Percentiles rank a stretch among this genome's conserved stretches.
Evolutionary conservation across 202 grass and related monocot species (phyloP).

Genomic region (Miscanthus sacchariflorus): DNA sequence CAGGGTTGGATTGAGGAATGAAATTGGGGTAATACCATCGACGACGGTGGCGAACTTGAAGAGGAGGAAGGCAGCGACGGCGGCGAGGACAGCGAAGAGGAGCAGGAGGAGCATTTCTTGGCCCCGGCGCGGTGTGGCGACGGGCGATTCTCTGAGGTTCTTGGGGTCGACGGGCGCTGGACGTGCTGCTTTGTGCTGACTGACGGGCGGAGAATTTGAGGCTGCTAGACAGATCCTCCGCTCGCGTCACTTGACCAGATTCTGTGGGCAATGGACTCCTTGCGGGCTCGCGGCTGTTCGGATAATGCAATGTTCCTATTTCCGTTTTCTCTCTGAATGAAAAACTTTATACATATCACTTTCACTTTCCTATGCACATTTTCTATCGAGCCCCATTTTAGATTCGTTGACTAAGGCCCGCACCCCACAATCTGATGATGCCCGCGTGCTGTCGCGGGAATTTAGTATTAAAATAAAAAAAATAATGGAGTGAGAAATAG

Average conservation of each 20-base stretch:
- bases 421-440: too few species aligned
- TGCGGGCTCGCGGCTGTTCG: too few species aligned
- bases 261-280: too few species aligned
- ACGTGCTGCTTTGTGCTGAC: background rate
- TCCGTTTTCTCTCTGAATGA: too few species aligned
- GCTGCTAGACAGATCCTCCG: background rate
- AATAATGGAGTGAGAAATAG: too few species aligned
- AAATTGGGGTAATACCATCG: conserved; percentile 59
- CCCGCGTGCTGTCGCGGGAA: too few species aligned
- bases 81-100: conserved; percentile 47
- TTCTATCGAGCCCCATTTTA: too few species aligned
- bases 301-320: too few species aligned
- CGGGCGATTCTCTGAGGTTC: background rate
- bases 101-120: conserved; percentile 54
- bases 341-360: too few species aligned
- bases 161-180: background rate
- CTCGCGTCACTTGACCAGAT: background rate
- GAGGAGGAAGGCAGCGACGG: conserved; percentile 46
- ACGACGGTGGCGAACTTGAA: conserved; percentile 77
- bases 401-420: too few species aligned
- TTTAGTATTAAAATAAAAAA: too few species aligned
- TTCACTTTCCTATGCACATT: too few species aligned
- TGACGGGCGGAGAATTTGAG: background rate
- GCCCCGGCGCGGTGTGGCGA: background rate
- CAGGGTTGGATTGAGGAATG: background rate